Evolutionary conservation across 2,329 filamentous ascomycete genomes (phyloP).

Genomic region (Emericellopsis atlantica): DNA sequence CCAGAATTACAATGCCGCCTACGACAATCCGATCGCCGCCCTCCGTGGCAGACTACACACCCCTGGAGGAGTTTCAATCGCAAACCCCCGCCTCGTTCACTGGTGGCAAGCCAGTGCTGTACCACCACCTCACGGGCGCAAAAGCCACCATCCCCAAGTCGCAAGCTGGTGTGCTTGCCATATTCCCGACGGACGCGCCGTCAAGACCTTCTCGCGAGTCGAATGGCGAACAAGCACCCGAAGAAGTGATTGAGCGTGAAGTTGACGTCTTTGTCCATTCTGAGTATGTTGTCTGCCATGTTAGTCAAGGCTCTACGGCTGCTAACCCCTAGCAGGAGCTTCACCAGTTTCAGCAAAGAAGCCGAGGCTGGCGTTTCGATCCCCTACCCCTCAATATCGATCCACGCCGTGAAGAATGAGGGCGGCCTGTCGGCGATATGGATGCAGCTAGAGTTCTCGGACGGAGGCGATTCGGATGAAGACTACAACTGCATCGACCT

Average conservation of each 20-base stretch:
- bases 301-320: not conserved
- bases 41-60: constrained; percentile 44
- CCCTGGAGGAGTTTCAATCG: constrained; percentile 56
- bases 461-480: constrained; percentile 45
- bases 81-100: constrained; percentile 64
- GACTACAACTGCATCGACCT: constrained; percentile 56
- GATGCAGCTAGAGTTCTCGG: constrained; percentile 55
- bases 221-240: constrained; percentile 14
- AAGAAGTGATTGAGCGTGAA: constrained; percentile 27
- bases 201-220: constrained; percentile 12
- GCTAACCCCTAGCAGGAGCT: constrained; percentile 14
- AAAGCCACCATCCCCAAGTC: constrained; percentile 44
- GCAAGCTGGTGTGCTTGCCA: constrained; percentile 41
- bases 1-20: constrained; percentile 20
- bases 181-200: constrained; percentile 30
- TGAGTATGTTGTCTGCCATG: constrained; percentile 27
- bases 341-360: constrained; percentile 51
- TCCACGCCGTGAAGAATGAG: constrained; percentile 60
- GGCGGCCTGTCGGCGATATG: constrained; percentile 37
- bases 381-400: constrained; percentile 61
- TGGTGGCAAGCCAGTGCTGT: constrained; percentile 56
- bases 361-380: constrained; percentile 51
- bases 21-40: constrained; percentile 47
- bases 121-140: constrained; percentile 45
- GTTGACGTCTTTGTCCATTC: constrained; percentile 48